Evolutionary conservation across 495 filamentous ascomycete species (phyloP), one percentile per base, ranked within the genome.

Genomic region (Hyaloscypha finlandica): DNA sequence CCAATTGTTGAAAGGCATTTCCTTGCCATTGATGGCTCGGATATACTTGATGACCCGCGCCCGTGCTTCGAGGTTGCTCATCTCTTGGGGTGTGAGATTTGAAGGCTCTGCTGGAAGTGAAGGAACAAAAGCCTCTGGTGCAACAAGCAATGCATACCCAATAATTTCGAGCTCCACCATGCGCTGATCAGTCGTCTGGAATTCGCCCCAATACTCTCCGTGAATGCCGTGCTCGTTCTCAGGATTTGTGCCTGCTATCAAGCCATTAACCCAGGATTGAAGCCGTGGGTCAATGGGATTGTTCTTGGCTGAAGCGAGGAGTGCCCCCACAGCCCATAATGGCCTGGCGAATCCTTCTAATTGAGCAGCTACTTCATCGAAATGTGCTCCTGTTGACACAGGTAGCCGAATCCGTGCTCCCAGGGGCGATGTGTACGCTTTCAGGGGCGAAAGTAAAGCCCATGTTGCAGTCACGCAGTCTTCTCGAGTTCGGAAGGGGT

Each of bases 141-240:
- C 68, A 2, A 61, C 68, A 12, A 73, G 71, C 6, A 78, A 64
- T 4, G 72, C 71, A 63, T 70, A 79, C 1, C 83, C 84, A 61
- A 88, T 83, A 12, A 84, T 83, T 70, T 83, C 85, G 74, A 85
- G 83, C 68, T 88, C 86, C 30, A 87, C 86, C 84, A 87, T 88
- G 5, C 86, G 77, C 73, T 88, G 85, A 63, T 88, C 85, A 16
- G 77, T 68, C 68, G 84, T 81, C 61, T 81, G 76, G 57, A 85
- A 79, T 22, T 81, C 75, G 3, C 85, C 85, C 84, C 85, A 88
- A 68, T 82, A 88, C 71, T 86, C 84, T 0, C 67, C 85, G 77
- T 33, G 85, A 79, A 70, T 85, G 86, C 68, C 86, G 82, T 25
- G 73, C 66, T 76, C 71, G 65, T 62, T 39, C 74, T 74, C 30